Base-by-base conservation (phyloP, 331 rosid species). In the Erythrophleum ivorense region DNA sequence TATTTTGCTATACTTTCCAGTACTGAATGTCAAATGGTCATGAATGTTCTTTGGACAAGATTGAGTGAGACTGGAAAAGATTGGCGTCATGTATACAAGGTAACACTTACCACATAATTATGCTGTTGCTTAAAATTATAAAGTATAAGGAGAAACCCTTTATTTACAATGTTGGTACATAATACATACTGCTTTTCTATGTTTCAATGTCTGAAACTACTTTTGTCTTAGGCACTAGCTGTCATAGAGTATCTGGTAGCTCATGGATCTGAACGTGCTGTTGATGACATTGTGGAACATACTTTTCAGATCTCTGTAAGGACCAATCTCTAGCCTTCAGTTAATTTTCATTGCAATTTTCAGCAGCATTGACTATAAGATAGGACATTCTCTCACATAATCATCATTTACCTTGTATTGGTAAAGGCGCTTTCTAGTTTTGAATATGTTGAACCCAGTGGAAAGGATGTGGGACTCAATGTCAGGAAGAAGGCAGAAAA, bases 41-140 rank as follows among this genome's bases (percentile, higher is more conserved):
- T 96, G 99, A 92, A 78, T 86, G 99, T 94, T 71, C 90, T 96
- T 38, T 96, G 99, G 99, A 92, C 98, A 82, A 94, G 99, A 85
- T 81, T 96, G 87, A 57, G 82, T 41, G 99, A 94, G 82, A 94
- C 98, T 38, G 99, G 99, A 75, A 96, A 96, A 88, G 98, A 94
- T 78, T 96, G 99, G 98, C 97, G 99, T 41, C 80, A 90, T 84
- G 99, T 92, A 68, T 96, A 96, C 87, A 96, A 96, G 98, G 99
- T 94, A 88, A 81, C 80, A 5, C 45, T 80, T 50, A 68, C 75
- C 53, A 58, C 52, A 24, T 76, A 76, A 57, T 77, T 73, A 18
- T 41, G 8, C 59, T 64, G 46, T 80, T 75, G 33, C 69, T 54
- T 43, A 66, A 78, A 54, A 70, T 68, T 81, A 68, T 11, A 24